Base-by-base conservation (phyloP, 192 early-diverging fungal genomes). In the Backusella circina region DNA sequence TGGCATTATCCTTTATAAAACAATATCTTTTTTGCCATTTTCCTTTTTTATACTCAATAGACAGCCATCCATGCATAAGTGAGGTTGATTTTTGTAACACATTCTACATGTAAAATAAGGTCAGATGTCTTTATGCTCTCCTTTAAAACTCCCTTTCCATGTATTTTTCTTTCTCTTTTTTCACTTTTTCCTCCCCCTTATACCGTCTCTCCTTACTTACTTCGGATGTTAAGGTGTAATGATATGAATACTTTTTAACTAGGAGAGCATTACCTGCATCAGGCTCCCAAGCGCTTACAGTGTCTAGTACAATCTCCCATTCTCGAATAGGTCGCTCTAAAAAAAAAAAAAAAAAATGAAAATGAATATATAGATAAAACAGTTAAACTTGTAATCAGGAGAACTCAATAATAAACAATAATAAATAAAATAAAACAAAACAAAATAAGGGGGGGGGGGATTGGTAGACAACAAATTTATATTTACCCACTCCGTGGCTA, bases 1-100 rank as follows among this genome's bases (percentile, higher is more conserved):
- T 75, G 21, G 81, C 80, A 44, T 87, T 87, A 41, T 92, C 93
- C 30, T 84, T 87, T 44, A 94, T 80, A 50, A 87, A 84, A 74
- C 92, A 90, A 69, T 90, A 91, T 71, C 91, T 77, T 82, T 92
- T 92, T 39, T 92, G 89, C 94, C 95, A 97, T 84, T 95, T 96
- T 75, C 88, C 89, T 72, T 92, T 91, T 79, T 94, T 95, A 47
- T 86, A 83, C 61, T 95, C 91, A 70, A 94, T 84, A 76, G 87
- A 67, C 93, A 84, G 83, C 87, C 91, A 78, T 86, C 83, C 80
- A 79, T 69, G 79, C 89, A 84, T 44, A 71, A 77, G 31, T 78
- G 74, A 78, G 80, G 77, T 57, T 73, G 69, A 32, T 44, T 77
- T 74, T 51, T 41, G 51, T 41, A 83, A 31, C 50, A 77, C 35